Conservation (phyloP, 2,329 filamentous ascomycete species). For the Neurospora sp. region DNA sequence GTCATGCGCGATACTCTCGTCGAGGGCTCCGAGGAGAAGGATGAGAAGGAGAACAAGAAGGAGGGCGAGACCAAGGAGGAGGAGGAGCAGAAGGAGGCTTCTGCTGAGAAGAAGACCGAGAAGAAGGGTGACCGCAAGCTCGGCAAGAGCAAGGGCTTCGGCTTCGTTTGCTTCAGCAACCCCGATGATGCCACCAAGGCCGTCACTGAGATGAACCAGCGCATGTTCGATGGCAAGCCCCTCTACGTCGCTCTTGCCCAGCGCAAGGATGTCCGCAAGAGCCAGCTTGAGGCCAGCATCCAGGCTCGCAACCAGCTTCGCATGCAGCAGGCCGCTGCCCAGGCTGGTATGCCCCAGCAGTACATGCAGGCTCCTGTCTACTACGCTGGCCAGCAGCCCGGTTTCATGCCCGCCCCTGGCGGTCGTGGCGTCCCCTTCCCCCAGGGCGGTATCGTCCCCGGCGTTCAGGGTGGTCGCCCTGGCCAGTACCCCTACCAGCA, state of each 20-base stretch:
- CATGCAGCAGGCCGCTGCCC: conserved; percentile 93
- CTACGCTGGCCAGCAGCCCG: conserved; percentile 73
- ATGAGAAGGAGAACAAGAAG: conserved; percentile 39
- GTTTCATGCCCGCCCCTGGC: conserved; percentile 51
- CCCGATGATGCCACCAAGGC: conserved; percentile 98
- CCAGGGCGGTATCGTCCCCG: conserved; percentile 54
- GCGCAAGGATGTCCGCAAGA: conserved; percentile 99
- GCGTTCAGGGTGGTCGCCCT: conserved; percentile 69
- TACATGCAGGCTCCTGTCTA: conserved; percentile 88
- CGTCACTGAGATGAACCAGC: conserved; percentile 99
- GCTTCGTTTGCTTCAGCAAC: conserved; percentile 99
- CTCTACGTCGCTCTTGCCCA: conserved; percentile 96
- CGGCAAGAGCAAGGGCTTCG: conserved; percentile 99
- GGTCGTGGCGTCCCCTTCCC: conserved; percentile 59
- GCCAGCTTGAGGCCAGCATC: conserved; percentile 97
- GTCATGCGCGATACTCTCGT: conserved; percentile 82
- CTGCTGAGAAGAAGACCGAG: conserved; percentile 48
- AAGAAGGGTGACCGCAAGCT: conserved; percentile 58
- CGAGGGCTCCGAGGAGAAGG: conserved; percentile 44
- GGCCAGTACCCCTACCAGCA: conserved; percentile 79
- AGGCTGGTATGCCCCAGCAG: conserved; percentile 77
- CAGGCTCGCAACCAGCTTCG: conserved; percentile 97
- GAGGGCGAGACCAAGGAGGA: conserved; percentile 38
- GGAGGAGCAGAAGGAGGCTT: conserved; percentile 35
- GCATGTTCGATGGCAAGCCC: conserved; percentile 95